A percentile compares a stretch with the other conserved stretches of the same genome.
These are phyloP conservation scores for Podochytrium sp. DNA, from an alignment of 192 early-diverging fungal genomes.

Conservation along the genomic window DNA sequence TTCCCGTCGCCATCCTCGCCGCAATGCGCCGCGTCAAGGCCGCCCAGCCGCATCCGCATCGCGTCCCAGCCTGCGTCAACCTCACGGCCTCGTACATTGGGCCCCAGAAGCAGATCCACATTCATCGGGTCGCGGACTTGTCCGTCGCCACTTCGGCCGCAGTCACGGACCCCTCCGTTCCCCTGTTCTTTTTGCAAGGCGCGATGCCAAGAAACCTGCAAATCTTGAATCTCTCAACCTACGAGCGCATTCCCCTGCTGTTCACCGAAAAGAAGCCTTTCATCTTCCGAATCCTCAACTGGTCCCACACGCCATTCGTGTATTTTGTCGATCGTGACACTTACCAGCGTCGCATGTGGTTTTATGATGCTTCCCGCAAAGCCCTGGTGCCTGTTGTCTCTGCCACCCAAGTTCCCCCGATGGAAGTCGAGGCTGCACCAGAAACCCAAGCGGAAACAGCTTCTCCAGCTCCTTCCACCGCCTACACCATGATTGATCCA, in stretches of 20 bases:
- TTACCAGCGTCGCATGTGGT: constrained; percentile 26
- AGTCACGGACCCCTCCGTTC: not conserved
- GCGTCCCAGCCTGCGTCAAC: not conserved
- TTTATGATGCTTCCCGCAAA: constrained; percentile 1
- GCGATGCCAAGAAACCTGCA: constrained; percentile 15
- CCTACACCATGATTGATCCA: constrained; percentile 17
- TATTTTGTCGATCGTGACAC: constrained; percentile 30
- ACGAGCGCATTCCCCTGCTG: constrained; percentile 8
- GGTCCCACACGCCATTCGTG: constrained; percentile 25
- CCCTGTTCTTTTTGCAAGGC: constrained; percentile 16
- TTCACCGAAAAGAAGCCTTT: constrained; percentile 20
- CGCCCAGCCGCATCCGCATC: not conserved
- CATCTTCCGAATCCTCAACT: constrained; percentile 23
- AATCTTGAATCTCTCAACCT: constrained; percentile 4
- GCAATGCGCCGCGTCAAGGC: not conserved
- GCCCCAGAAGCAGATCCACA: constrained; percentile 12
- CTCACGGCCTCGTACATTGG: constrained; percentile 8
- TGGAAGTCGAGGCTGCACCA: not conserved
- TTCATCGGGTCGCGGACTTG: not conserved
- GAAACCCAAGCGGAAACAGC: not conserved
- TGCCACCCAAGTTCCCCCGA: not conserved
- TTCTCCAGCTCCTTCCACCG: not conserved
- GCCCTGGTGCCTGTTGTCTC: constrained; percentile 9
- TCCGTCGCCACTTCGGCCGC: not conserved
- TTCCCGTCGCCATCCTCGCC: constrained; percentile 4